Evolutionary conservation across 2,329 filamentous ascomycete species (phyloP).

Genomic region (Beauveria pseudobassiana): DNA sequence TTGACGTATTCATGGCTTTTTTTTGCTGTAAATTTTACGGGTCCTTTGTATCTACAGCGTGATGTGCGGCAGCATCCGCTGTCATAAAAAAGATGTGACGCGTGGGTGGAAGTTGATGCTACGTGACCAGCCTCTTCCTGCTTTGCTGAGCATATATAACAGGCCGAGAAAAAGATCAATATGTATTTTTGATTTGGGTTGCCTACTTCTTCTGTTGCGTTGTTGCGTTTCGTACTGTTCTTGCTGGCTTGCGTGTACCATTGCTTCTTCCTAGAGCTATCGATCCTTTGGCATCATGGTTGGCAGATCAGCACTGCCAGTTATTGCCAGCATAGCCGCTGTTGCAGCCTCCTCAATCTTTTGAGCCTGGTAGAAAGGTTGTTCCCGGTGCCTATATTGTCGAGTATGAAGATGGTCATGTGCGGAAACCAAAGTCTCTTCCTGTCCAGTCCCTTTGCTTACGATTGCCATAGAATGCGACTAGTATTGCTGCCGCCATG

Average conservation of each 20-base stretch:
- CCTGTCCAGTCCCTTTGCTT: neutral
- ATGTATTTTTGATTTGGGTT: no score
- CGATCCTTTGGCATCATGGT: neutral
- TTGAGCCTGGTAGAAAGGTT: neutral
- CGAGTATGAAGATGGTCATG: constrained; percentile 1
- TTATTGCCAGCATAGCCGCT: neutral
- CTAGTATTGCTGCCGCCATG: neutral
- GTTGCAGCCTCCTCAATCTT: neutral
- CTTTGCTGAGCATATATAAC: neutral
- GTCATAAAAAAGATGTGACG: no score
- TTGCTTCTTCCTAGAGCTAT: neutral
- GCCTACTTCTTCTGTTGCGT: no score
- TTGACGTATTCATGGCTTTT: neutral
- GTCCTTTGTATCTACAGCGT: neutral
- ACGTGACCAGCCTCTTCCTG: no score
- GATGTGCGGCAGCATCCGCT: neutral
- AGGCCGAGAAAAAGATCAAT: no score
- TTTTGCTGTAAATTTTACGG: neutral
- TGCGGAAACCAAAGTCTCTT: neutral
- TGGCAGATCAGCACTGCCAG: neutral
- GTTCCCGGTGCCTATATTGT: neutral
- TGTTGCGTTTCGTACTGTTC: no score
- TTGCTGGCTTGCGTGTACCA: neutral
- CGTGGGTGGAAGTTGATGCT: no score
- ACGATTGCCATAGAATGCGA: neutral